Evolutionary conservation across 2,329 filamentous ascomycete genomes (phyloP).

Genomic region (Drechslerella dactyloides): DNA sequence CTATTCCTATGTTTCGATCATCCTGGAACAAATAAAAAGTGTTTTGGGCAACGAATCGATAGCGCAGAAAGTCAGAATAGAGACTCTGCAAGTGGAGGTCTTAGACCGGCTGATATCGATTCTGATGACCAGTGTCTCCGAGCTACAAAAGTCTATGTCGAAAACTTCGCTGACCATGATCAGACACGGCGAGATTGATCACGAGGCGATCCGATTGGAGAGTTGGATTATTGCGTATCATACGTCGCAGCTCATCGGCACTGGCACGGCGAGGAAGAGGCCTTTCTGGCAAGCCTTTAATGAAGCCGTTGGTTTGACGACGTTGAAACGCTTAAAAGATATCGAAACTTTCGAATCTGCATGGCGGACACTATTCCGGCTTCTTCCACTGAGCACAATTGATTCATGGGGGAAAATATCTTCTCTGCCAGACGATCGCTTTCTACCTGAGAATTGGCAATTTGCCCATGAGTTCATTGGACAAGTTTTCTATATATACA

Average conservation of each 20-base stretch:
- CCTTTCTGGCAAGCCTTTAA: conserved; percentile 56
- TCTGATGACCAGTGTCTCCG: conserved; percentile 4
- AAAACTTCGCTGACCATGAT: conserved; percentile 12
- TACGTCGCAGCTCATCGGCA: conserved; percentile 57
- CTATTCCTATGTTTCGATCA: conserved; percentile 15
- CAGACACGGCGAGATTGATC: conserved; percentile 8
- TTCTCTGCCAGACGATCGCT: conserved; percentile 40
- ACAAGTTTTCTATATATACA: conserved; percentile 67
- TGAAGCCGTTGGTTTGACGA: conserved; percentile 58
- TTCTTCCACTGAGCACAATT: conserved; percentile 69
- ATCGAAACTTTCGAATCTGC: conserved; percentile 62
- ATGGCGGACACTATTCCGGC: conserved; percentile 67
- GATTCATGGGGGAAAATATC: conserved; percentile 64
- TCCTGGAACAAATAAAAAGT: conserved; percentile 9
- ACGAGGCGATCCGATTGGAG: conserved; percentile 56
- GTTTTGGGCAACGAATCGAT: not conserved
- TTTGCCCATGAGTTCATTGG: conserved; percentile 67
- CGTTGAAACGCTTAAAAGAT: conserved; percentile 17
- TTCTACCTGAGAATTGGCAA: conserved; percentile 66
- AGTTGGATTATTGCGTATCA: conserved; percentile 69
- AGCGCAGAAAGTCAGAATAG: not conserved
- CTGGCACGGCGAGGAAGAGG: not conserved
- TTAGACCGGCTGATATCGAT: conserved; percentile 18
- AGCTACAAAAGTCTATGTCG: conserved; percentile 12
- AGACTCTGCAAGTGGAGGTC: conserved; percentile 7